These are phyloP conservation scores for Pterothamnion heteromorphum DNA, from an alignment of 31 red algal species.

Conservation along the genomic window DNA sequence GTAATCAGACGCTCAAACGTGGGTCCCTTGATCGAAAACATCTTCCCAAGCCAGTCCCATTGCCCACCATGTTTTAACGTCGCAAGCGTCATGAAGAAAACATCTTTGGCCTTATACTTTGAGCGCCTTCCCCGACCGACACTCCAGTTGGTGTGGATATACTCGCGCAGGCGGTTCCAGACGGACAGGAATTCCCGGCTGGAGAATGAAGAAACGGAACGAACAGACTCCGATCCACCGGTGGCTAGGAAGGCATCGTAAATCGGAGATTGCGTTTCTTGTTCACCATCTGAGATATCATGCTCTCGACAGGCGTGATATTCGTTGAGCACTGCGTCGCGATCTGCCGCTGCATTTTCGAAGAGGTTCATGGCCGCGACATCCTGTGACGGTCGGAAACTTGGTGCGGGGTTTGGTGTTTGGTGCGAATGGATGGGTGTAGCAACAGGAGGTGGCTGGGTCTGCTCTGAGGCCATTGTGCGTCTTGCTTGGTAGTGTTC, in stretches of 20 bases:
- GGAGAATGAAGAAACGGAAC: not conserved
- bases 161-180: not conserved
- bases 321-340: too few species aligned
- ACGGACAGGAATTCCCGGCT: not conserved
- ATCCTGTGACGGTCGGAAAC: too few species aligned
- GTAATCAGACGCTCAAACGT: conserved; percentile 46
- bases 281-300: not conserved
- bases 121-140: not conserved
- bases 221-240: not conserved
- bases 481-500: too few species aligned
- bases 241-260: not conserved
- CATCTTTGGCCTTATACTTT: not conserved
- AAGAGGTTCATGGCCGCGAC: too few species aligned
- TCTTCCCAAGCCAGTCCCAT: conserved; percentile 35
- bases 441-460: too few species aligned
- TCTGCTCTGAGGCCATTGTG: too few species aligned
- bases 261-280: not conserved
- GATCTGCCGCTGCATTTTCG: too few species aligned
- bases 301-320: too few species aligned
- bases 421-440: too few species aligned
- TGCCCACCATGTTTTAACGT: conserved; percentile 15
- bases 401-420: too few species aligned
- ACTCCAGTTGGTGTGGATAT: not conserved
- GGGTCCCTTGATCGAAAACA: conserved; percentile 32
- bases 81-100: conserved; percentile 39